These are phyloP conservation scores for Fragaria iinumae DNA, from an alignment of 306 rosid species.

Conservation along the genomic window DNA sequence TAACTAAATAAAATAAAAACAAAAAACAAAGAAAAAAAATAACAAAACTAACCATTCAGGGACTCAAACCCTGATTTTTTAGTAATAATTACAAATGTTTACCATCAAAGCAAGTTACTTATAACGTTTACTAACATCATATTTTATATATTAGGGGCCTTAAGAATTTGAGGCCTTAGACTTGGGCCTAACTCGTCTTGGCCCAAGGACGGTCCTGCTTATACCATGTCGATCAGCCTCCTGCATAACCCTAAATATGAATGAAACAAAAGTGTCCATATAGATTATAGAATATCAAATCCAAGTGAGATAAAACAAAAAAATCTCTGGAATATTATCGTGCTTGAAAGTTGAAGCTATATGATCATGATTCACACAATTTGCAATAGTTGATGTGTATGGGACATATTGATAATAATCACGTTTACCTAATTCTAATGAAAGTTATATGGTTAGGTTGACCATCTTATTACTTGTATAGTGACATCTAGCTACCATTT, in stretches of 20 bases:
- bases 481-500: background rate
- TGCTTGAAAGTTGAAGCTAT: background rate
- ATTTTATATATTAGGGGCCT: no score
- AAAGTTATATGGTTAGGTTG: background rate
- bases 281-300: background rate
- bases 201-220: no score
- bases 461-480: background rate
- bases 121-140: no score
- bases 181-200: no score
- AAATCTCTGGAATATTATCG: background rate
- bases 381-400: background rate
- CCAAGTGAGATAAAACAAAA: background rate
- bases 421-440: background rate
- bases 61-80: no score
- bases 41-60: no score
- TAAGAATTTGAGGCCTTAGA: no score
- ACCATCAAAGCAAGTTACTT: no score
- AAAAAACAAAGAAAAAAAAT: no score
- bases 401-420: background rate
- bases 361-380: constrained; percentile 2
- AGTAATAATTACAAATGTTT: no score
- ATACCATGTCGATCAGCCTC: no score
- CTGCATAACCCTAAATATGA: background rate
- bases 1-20: no score
- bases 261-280: constrained; percentile 8